Evolutionary conservation across 108 stramenopile genomes (phyloP).

Genomic region (Ochromonas danica): DNA sequence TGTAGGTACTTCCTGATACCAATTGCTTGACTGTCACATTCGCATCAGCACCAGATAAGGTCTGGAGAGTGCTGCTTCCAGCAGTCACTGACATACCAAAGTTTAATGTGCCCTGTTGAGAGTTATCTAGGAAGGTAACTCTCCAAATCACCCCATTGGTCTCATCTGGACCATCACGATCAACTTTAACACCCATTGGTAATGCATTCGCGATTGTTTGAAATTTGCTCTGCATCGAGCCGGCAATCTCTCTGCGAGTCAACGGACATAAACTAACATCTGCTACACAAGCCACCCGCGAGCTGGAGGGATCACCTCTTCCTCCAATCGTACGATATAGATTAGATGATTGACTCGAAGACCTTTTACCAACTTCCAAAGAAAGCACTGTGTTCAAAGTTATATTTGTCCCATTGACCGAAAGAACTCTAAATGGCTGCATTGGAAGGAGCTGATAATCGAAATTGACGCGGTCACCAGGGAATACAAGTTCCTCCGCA

Average conservation of each 20-base stretch:
- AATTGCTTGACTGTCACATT: constrained; percentile 40
- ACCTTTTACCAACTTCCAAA: not conserved
- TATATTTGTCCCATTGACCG: constrained; percentile 45
- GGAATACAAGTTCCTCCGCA: not conserved
- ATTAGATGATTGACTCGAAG: not conserved
- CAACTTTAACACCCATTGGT: constrained; percentile 64
- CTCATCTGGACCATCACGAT: constrained; percentile 61
- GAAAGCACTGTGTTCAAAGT: constrained; percentile 10
- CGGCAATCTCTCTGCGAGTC: constrained; percentile 45
- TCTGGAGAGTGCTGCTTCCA: constrained; percentile 41
- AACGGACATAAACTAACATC: constrained; percentile 37
- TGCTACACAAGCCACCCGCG: constrained; percentile 54
- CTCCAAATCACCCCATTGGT: constrained; percentile 67
- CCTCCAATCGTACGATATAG: constrained; percentile 57
- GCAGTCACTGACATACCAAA: constrained; percentile 55
- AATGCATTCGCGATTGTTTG: constrained; percentile 56
- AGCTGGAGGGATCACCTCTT: constrained; percentile 55
- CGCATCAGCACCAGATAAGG: constrained; percentile 38
- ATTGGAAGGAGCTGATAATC: not conserved
- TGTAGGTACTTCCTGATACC: constrained; percentile 56
- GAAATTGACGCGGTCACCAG: constrained; percentile 39
- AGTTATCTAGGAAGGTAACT: constrained; percentile 74
- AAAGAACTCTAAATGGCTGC: constrained; percentile 41
- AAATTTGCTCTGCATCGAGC: constrained; percentile 72
- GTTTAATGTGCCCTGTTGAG: constrained; percentile 56